phyloP scores from a whole-genome alignment of 2,329 filamentous ascomycete genomes.

The Aspergillus melleus region DNA sequence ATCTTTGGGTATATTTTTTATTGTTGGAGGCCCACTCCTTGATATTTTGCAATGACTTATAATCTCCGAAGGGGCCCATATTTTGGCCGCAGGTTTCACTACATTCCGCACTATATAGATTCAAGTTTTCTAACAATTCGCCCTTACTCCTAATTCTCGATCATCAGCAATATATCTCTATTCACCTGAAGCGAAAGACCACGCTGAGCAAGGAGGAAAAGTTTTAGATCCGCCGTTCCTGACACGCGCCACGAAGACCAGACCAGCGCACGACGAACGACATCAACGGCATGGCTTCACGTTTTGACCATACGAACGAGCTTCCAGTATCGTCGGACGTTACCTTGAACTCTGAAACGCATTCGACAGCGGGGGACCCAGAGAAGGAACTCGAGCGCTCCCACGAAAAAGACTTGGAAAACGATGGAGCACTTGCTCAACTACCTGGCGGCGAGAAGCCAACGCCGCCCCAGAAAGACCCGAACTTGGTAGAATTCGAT shows the following conservation, averaged over 20 bases:
- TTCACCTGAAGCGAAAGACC: not conserved
- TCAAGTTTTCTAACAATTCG: not conserved
- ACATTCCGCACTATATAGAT: not conserved
- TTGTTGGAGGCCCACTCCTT: not conserved
- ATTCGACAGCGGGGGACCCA: constrained; percentile 3
- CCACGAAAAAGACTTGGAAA: constrained; percentile 8
- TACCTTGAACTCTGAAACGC: constrained; percentile 13
- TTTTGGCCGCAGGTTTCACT: not conserved
- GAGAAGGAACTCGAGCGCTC: constrained; percentile 8
- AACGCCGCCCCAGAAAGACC: constrained; percentile 19
- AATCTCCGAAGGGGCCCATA: not conserved
- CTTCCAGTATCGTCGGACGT: constrained; percentile 12
- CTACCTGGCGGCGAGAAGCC: constrained; percentile 1
- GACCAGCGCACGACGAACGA: constrained; percentile 4
- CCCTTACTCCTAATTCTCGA: not conserved
- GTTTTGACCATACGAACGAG: constrained; percentile 5
- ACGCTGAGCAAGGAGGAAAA: not conserved
- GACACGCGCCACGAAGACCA: not conserved
- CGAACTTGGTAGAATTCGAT: constrained; percentile 34
- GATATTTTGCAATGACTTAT: not conserved
- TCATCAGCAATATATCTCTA: not conserved
- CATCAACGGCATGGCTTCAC: constrained; percentile 1
- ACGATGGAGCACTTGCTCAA: constrained; percentile 10
- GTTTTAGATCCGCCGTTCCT: not conserved
- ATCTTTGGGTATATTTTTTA: not conserved